Conservation (phyloP, 495 filamentous ascomycete species). For the Aspergillus bertholletiae region DNA sequence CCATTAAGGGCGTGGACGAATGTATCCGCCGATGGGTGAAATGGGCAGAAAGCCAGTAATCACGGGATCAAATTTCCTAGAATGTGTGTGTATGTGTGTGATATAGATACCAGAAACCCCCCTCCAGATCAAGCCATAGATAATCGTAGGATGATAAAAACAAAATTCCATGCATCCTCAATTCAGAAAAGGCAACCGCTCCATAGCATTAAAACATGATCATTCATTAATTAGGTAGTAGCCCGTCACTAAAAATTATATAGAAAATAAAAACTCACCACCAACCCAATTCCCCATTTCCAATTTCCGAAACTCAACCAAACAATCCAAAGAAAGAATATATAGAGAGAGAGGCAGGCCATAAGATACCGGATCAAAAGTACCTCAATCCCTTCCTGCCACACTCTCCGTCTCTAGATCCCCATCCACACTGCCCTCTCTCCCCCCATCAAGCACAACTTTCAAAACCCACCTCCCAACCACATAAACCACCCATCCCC, state of each 20-base stretch:
- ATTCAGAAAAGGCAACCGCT: too few species aligned
- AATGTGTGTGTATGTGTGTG: too few species aligned
- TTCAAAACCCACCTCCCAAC: conserved; percentile 44
- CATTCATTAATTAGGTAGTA: too few species aligned
- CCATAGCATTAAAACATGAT: too few species aligned
- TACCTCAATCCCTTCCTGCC: too few species aligned
- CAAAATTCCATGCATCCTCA: too few species aligned
- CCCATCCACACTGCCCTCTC: not conserved
- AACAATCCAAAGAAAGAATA: too few species aligned
- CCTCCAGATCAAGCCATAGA: not conserved
- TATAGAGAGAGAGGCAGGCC: too few species aligned
- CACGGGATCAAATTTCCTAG: not conserved
- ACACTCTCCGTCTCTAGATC: not conserved
- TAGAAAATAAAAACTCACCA: not conserved
- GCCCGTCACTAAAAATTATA: too few species aligned
- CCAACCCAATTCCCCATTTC: conserved; percentile 10
- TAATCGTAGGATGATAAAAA: too few species aligned
- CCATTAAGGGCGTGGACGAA: conserved; percentile 74
- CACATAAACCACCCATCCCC: conserved; percentile 55
- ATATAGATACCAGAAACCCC: too few species aligned
- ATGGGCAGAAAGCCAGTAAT: conserved; percentile 58
- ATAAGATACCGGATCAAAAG: too few species aligned
- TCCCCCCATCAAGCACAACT: not conserved
- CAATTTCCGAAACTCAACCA: conserved; percentile 49
- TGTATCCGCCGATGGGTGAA: conserved; percentile 81